A percentile compares a stretch with the other conserved stretches of the same genome.
Conservation (phyloP, 257 asterid species). For the Dorcoceras hygrometricum region DNA sequence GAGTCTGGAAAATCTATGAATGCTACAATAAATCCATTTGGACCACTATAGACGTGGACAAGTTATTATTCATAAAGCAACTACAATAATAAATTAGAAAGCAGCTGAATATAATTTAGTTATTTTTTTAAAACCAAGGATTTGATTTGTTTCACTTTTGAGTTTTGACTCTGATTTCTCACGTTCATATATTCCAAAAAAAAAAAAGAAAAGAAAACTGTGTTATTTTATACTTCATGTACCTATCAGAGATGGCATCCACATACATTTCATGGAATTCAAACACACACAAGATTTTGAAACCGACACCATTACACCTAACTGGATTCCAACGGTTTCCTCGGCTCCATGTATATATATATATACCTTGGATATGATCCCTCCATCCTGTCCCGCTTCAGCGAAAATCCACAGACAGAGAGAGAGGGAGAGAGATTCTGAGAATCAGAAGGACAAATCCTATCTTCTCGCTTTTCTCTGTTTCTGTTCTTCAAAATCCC, state of each 20-base stretch:
- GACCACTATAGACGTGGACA: too few species aligned
- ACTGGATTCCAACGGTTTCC: constrained; percentile 8
- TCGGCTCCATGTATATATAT: constrained; percentile 22
- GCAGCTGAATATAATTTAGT: too few species aligned
- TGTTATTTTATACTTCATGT: too few species aligned
- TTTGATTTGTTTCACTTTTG: too few species aligned
- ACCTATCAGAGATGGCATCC: constrained; percentile 20
- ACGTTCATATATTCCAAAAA: too few species aligned
- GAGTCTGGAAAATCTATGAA: too few species aligned
- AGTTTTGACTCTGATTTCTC: too few species aligned
- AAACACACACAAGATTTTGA: background rate
- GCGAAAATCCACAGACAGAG: constrained; percentile 13
- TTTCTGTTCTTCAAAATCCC: constrained; percentile 28
- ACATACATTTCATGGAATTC: constrained; percentile 15
- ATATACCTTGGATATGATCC: background rate
- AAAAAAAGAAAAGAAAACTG: too few species aligned
- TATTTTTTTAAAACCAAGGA: too few species aligned
- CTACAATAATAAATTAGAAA: too few species aligned
- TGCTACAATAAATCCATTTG: too few species aligned
- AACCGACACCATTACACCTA: background rate
- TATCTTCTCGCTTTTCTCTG: constrained; percentile 9
- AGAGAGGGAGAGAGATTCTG: constrained; percentile 22
- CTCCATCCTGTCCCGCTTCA: constrained; percentile 9
- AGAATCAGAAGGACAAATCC: background rate
- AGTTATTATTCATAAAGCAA: too few species aligned